A percentile compares a stretch with the other conserved stretches of the same genome.
Evolutionary conservation across 768 basidiomycete genomes (phyloP).

Genomic region (Rossbeevera mucosa): DNA sequence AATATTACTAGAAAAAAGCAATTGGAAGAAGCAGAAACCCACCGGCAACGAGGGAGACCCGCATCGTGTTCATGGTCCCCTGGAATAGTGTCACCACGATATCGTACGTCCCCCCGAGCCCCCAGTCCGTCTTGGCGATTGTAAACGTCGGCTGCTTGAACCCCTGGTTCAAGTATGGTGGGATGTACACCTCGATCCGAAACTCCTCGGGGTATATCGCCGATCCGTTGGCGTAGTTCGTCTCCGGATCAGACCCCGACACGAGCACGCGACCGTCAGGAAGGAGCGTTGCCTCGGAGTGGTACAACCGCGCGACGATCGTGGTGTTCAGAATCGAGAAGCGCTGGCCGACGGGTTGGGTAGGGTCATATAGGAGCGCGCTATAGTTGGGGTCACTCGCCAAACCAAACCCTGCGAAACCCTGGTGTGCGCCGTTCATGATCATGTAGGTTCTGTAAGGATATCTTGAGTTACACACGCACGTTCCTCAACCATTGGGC

Average conservation of each 20-base stretch:
- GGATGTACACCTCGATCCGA: slow-evolving; percentile 75
- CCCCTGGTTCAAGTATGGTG: slow-evolving; percentile 75
- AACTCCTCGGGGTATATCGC: slow-evolving; percentile 65
- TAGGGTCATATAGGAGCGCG: slow-evolving; percentile 69
- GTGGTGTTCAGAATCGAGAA: slow-evolving; percentile 64
- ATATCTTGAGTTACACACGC: not conserved
- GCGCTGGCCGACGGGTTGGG: slow-evolving; percentile 52
- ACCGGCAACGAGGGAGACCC: slow-evolving; percentile 64
- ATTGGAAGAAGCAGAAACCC: slow-evolving; percentile 14
- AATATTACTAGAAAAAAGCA: too few species aligned
- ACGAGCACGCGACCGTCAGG: slow-evolving; percentile 72
- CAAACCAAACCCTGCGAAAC: slow-evolving; percentile 71
- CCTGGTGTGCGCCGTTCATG: slow-evolving; percentile 66
- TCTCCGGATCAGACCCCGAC: slow-evolving; percentile 72
- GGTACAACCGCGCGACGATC: slow-evolving; percentile 71
- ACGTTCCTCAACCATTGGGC: not conserved
- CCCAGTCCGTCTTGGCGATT: slow-evolving; percentile 59
- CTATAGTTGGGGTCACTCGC: slow-evolving; percentile 57
- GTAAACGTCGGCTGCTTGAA: slow-evolving; percentile 58
- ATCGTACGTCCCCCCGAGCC: slow-evolving; percentile 46
- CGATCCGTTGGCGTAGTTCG: slow-evolving; percentile 34
- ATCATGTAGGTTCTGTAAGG: slow-evolving; percentile 67
- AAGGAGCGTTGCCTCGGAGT: slow-evolving; percentile 71
- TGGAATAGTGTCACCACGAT: slow-evolving; percentile 45
- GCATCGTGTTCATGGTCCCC: slow-evolving; percentile 44